Base-by-base conservation (phyloP, 257 asterid species). In the Sherardia arvensis region DNA sequence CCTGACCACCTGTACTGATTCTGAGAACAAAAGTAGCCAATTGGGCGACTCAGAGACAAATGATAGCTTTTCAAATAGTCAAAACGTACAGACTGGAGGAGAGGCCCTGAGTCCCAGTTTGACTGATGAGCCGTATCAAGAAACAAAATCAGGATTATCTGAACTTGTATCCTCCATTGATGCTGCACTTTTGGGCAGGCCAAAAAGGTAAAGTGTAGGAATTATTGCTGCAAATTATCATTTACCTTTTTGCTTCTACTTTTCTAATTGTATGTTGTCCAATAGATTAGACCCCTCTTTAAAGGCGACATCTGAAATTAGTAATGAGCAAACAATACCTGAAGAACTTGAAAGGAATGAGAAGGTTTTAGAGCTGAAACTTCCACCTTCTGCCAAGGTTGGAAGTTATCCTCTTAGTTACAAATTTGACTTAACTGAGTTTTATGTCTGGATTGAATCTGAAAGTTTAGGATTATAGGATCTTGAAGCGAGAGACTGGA, bases 401-500 rank as follows among this genome's bases (percentile, higher is more conserved):
- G 58, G 71, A 45, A 26, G 22, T 62, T 68, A 48, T 40, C 61
- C 65, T 47, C 59, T 29, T 47, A 25, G 10, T 12, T 0, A 15
- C 22, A 14, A 34, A 36, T 11, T 36, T 63, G 4, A 15, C 38
- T 57, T 65, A 57, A 17, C 55, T 28, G 60, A 53, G 67, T 30
- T 4, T 14, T 69, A 6, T 27, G 49, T n/a, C 22, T 14, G 54
- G 53, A 54, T 73, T 63, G 62, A 65, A 68, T 68, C 67, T 77
- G 73, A 79, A 69, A 72, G 73, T 62, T 65, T 54, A 53, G 51
- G 65, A 51, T 57, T 65, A 64, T 75, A 91, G 98, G 95, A 87
- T 62, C 77, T 76, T 40, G 93, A 87, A 74, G 95, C 77, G 9
- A 73, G 28, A 57, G 95, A 88, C 90, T 92, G 98, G 97, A 72